Conservation (phyloP, 148 eudicot genomes). For the Nyssa sinensis region DNA sequence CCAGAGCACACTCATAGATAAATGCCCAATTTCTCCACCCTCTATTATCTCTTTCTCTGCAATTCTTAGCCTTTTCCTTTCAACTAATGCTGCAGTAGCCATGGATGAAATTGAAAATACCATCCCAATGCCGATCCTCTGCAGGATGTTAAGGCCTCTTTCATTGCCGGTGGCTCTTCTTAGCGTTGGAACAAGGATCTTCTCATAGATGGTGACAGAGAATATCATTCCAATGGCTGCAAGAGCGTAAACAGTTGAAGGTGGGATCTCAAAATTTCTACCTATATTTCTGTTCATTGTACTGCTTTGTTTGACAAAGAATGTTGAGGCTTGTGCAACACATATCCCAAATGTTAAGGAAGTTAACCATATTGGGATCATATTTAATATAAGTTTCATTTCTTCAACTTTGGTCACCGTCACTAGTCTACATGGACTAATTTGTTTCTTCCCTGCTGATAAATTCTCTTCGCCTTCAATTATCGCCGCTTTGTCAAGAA, state of each 20-base stretch:
- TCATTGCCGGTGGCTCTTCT: constrained; percentile 18
- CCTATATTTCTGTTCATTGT: constrained; percentile 15
- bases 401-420: constrained; percentile 18
- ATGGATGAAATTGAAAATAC: not conserved
- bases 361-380: constrained; percentile 18
- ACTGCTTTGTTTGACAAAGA: constrained; percentile 19
- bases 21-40: not conserved
- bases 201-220: constrained; percentile 11
- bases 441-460: not conserved
- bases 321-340: constrained; percentile 10
- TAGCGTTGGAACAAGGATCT: constrained; percentile 9
- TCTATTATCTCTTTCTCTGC: not conserved
- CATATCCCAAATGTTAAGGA: constrained; percentile 14
- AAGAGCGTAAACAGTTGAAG: constrained; percentile 9
- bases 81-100: constrained; percentile 9
- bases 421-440: constrained; percentile 18
- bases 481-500: constrained; percentile 20
- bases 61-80: constrained; percentile 7
- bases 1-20: constrained; percentile 13
- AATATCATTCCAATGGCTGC: constrained; percentile 11
- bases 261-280: constrained; percentile 16
- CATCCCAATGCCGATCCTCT: constrained; percentile 18
- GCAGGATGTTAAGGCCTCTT: constrained; percentile 22
- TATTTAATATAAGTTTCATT: constrained; percentile 14
- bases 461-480: constrained; percentile 7